Base-by-base conservation (phyloP, 2,329 filamentous ascomycete species). In the Beauveria sp. region DNA sequence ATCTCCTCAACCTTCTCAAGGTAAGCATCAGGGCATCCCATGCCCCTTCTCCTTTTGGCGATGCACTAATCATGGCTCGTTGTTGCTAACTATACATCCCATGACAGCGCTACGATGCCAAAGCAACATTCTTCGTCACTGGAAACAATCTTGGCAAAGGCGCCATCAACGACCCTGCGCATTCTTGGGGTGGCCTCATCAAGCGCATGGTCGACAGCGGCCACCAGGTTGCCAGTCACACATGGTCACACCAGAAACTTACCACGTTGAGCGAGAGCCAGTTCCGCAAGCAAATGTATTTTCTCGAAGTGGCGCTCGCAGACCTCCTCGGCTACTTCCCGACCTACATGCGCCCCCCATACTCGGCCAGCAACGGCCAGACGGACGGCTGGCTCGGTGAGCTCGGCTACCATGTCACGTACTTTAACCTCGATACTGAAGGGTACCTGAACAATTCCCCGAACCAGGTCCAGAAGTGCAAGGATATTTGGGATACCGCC, bases 401-500 rank as follows among this genome's bases (percentile, higher is more conserved):
- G 28, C 66, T 85, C 6, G 80, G 80, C n/a, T 86, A 86, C 70
- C 81, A 85, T 67, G 68, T 85, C 67, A 77, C 78, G 30, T 84
- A 85, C 72, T 85, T 84, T 66, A 80, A 85, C 68, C 73, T 86
- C 50, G 84, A 87, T 67, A 86, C 84, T 3, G 78, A 83, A 60
- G 84, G 85, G 60, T 86, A 85, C 68, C 73, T 83, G 59, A 79
- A 85, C 66, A 75, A 79, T 59, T 73, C 72, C 18, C 75, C 81
- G 6, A 72, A 78, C 42, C 74, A 74, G 61, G 83, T 85, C 65
- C 71, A 74, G 60, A 67, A 74, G 9, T 79, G 76, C 60, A 77
- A 82, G 64, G 67, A 68, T 4, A 73, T 71, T 28, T 77, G 71
- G 69, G 72, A 74, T 47, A 63, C 64, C 1, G 68, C 68, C 18